Percentiles rank a stretch among this genome's conserved stretches.
phyloP scores from a whole-genome alignment of 768 basidiomycete genomes.

The Collybiopsis confluens region DNA sequence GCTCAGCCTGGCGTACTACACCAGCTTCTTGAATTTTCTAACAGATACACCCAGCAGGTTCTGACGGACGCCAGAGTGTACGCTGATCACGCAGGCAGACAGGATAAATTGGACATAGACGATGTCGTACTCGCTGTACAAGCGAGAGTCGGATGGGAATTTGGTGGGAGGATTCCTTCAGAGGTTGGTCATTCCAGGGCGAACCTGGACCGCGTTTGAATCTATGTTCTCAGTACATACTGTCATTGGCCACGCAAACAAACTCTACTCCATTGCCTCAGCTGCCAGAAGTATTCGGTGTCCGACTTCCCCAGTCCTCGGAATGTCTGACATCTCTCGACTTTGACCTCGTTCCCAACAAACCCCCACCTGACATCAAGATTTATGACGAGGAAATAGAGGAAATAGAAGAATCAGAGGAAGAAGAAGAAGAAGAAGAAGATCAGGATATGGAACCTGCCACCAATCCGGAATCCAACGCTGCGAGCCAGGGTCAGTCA shows the following conservation, averaged over 20 bases:
- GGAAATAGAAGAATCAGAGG: conserved; percentile 74
- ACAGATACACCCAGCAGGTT: conserved; percentile 80
- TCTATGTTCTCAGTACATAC: conserved; percentile 50
- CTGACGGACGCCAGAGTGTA: conserved; percentile 83
- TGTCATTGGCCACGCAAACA: conserved; percentile 78
- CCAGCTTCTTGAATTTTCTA: conserved; percentile 82
- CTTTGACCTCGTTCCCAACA: conserved; percentile 84
- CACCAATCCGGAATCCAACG: conserved; percentile 37
- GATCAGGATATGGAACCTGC: conserved; percentile 66
- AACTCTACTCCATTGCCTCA: conserved; percentile 77
- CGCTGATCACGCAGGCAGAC: conserved; percentile 78
- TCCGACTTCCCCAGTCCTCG: conserved; percentile 66
- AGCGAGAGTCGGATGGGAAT: conserved; percentile 90
- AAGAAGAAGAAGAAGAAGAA: conserved; percentile 57
- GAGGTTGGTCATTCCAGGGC: conserved; percentile 46
- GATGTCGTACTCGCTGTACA: conserved; percentile 80
- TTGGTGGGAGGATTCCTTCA: conserved; percentile 84
- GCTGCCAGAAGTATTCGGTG: conserved; percentile 86
- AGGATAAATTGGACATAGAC: conserved; percentile 79
- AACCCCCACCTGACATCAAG: conserved; percentile 72
- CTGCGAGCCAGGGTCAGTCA: conserved; percentile 19
- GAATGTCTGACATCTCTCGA: conserved; percentile 78
- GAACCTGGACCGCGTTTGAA: not conserved
- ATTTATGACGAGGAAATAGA: conserved; percentile 80
- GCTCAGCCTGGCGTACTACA: conserved; percentile 83